Base-by-base conservation (phyloP, 2,329 filamentous ascomycete genomes). In the Blumeria graminis region DNA sequence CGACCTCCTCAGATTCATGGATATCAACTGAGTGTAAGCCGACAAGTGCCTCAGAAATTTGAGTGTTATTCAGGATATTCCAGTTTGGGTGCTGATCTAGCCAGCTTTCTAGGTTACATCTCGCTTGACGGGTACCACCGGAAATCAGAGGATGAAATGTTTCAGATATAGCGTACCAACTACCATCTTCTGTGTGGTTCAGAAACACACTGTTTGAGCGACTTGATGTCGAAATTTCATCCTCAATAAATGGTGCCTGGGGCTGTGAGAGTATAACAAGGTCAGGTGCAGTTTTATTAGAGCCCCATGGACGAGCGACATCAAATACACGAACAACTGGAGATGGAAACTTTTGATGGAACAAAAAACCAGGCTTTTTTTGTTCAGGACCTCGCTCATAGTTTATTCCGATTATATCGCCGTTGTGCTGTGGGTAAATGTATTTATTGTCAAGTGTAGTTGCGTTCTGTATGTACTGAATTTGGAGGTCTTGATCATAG, bases 111-210 rank as follows among this genome's bases (percentile, higher is more conserved):
- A 72, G 71, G 60, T 80, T 79, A 64, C 74, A 79, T 56, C 73
- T 68, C 16, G 66, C 66, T 71, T 70, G 46, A 73, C 70, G 60
- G 68, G 70, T 22, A 71, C 77, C 81, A 56, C 86, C 78, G 22
- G 89, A 82, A 33, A 94, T 86, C 9, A 90, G 75, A 3, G 92
- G 92, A 63, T 95, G 96, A 8, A 80, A 80, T 43, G 74, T 76
- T 57, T 93, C 90, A 1, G 90, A 95, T 69, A 96, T 76, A 35
- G 89, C 92, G 68, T 90, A 98, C 88, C 90, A 96, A 59, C 85
- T 84, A 34, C 89, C 90, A n/a, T 74, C 72, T 57, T 84, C 78
- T 1, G 89, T 95, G 62, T 82, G 83, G 66, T 95, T 94, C 58
- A 96, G 75, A 65, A 92, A 94, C 0, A 95, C 80, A 57, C 78